Conservation (phyloP, 2,329 filamentous ascomycete species). For the Phialemoniopsis sp. region DNA sequence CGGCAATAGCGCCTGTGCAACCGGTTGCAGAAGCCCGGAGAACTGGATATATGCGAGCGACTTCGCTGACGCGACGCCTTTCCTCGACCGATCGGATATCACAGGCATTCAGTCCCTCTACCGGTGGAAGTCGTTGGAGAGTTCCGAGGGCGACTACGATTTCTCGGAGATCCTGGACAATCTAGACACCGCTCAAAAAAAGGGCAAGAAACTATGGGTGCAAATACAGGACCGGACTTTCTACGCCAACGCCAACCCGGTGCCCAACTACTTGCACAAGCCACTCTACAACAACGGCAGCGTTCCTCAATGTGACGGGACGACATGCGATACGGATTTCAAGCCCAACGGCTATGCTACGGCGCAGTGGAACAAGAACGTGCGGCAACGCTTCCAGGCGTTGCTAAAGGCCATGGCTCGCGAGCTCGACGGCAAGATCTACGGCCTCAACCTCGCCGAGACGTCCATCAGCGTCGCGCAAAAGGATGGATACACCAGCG, state of each 20-base stretch:
- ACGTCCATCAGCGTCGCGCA: constrained; percentile 10
- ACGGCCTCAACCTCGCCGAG: constrained; percentile 12
- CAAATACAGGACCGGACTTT: constrained; percentile 14
- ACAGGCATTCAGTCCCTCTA: no score
- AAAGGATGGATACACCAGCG: no score
- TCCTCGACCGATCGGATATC: constrained; percentile 20
- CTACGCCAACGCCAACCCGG: constrained; percentile 5
- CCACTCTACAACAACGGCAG: constrained; percentile 14
- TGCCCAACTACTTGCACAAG: constrained; percentile 10
- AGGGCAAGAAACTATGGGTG: constrained; percentile 14
- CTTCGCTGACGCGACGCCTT: no score
- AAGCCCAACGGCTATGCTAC: no score
- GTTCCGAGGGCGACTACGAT: no score
- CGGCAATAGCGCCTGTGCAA: no score
- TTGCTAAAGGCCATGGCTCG: constrained; percentile 8
- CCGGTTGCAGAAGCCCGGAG: no score
- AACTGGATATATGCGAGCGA: no score
- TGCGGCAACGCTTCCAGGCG: constrained; percentile 11
- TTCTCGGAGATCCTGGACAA: no score
- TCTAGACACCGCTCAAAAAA: constrained; percentile 5
- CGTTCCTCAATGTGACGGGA: constrained; percentile 9
- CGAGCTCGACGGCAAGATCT: constrained; percentile 11
- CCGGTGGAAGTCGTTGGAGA: no score
- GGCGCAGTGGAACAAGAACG: not conserved
- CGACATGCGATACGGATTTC: constrained; percentile 4